Conservation (phyloP, 495 filamentous ascomycete species). For the Xylaria venustula region DNA sequence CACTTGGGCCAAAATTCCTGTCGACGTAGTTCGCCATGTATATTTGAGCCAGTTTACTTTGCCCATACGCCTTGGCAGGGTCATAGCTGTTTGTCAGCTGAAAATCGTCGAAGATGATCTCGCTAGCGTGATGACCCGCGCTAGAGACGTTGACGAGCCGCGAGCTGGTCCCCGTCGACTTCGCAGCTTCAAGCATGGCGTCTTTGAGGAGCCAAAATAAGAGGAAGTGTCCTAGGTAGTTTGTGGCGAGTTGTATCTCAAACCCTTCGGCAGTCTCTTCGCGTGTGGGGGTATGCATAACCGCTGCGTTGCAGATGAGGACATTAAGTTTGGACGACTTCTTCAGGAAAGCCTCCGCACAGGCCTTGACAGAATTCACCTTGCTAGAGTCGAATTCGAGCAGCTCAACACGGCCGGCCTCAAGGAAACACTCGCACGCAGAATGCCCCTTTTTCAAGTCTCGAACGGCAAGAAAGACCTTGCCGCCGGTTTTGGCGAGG, state of each 20-base stretch:
- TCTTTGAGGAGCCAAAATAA: slow-evolving; percentile 45
- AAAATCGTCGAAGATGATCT: slow-evolving; percentile 13
- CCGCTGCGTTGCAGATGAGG: background rate
- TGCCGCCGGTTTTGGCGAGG: slow-evolving; percentile 40
- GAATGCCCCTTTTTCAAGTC: slow-evolving; percentile 34
- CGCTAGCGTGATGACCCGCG: slow-evolving; percentile 32
- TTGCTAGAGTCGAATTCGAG: slow-evolving; percentile 30
- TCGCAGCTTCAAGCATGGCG: slow-evolving; percentile 17
- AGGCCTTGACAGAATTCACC: slow-evolving; percentile 15
- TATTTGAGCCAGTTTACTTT: slow-evolving; percentile 41
- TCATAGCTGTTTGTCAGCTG: slow-evolving; percentile 31
- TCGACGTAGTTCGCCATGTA: slow-evolving; percentile 46
- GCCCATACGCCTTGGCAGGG: slow-evolving; percentile 34
- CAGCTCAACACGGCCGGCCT: slow-evolving; percentile 22
- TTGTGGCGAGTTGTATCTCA: slow-evolving; percentile 45
- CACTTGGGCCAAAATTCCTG: slow-evolving; percentile 33
- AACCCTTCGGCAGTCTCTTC: slow-evolving; percentile 40
- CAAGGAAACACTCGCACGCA: slow-evolving; percentile 26
- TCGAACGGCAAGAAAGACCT: slow-evolving; percentile 39
- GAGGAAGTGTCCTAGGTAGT: slow-evolving; percentile 49
- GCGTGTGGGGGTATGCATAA: slow-evolving; percentile 39
- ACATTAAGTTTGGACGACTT: slow-evolving; percentile 5
- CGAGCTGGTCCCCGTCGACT: slow-evolving; percentile 35
- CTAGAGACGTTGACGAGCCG: slow-evolving; percentile 43
- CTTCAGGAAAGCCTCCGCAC: slow-evolving; percentile 12